These are phyloP conservation scores for Aspergillus baeticus DNA, from an alignment of 495 filamentous ascomycete genomes.

Conservation along the genomic window DNA sequence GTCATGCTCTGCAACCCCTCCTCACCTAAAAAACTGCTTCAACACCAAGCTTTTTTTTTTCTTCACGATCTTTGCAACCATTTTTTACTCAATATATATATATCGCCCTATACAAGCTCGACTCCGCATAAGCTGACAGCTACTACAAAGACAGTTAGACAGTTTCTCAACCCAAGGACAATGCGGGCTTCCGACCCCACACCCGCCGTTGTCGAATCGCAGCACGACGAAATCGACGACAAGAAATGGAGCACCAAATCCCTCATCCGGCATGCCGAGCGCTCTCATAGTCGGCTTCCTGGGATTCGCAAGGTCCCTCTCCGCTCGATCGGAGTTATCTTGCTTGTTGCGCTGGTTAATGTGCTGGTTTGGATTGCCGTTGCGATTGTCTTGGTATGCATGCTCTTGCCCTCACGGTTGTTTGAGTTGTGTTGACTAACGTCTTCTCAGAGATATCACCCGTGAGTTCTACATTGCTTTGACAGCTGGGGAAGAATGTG, in stretches of 20 bases:
- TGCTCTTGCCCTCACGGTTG: not conserved
- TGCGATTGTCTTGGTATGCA: constrained; percentile 64
- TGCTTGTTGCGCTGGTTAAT: constrained; percentile 64
- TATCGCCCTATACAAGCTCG: no score
- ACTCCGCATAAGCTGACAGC: not conserved
- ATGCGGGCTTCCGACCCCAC: constrained; percentile 16
- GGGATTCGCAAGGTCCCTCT: constrained; percentile 58
- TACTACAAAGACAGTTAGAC: not conserved
- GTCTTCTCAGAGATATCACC: constrained; percentile 29
- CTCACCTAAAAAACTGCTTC: not conserved
- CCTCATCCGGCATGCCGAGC: constrained; percentile 36
- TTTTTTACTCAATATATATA: not conserved
- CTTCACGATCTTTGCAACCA: not conserved
- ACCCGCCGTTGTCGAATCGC: not conserved
- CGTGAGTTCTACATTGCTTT: constrained; percentile 25
- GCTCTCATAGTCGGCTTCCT: constrained; percentile 47
- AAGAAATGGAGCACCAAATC: constrained; percentile 35
- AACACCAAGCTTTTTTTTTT: not conserved
- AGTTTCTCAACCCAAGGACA: no score
- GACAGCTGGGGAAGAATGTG: no score
- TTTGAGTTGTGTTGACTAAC: constrained; percentile 8
- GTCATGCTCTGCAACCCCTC: not conserved
- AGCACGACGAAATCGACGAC: constrained; percentile 3
- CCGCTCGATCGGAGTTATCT: constrained; percentile 65
- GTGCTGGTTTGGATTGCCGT: constrained; percentile 68